These are phyloP conservation scores for Arthrobotrys entomopaga DNA, from an alignment of 2,329 filamentous ascomycete genomes.

Conservation along the genomic window DNA sequence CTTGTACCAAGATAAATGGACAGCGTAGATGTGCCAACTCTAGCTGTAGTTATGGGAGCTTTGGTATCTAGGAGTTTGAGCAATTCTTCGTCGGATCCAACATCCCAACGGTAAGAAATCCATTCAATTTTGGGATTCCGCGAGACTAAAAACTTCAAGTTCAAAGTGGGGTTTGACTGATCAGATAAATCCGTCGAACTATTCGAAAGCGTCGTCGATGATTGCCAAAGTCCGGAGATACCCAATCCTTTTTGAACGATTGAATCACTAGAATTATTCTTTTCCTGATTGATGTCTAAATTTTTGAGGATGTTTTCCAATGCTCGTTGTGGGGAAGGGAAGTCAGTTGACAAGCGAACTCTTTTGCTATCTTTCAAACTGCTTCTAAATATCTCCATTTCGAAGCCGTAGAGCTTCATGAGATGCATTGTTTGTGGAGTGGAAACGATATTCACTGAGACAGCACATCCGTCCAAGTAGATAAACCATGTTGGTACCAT, in stretches of 20 bases:
- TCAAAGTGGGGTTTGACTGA: neutral
- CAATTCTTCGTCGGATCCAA: conserved; percentile 13
- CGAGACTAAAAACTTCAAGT: neutral
- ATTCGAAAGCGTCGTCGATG: neutral
- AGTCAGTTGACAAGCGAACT: conserved; percentile 26
- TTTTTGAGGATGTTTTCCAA: neutral
- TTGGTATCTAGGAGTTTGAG: conserved; percentile 19
- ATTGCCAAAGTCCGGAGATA: too few relatives aligned
- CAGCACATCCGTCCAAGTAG: conserved; percentile 11
- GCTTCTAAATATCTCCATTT: conserved; percentile 12
- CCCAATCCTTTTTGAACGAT: neutral
- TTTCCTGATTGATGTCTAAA: neutral
- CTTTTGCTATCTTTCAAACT: neutral
- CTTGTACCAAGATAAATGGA: conserved; percentile 12
- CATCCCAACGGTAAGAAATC: conserved; percentile 24
- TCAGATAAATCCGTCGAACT: neutral
- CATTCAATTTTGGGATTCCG: neutral
- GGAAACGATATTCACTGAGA: conserved; percentile 18
- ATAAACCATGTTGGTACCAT: conserved; percentile 55
- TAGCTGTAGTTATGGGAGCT: conserved; percentile 7
- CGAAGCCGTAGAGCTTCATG: neutral
- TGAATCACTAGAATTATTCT: neutral
- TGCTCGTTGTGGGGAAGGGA: conserved; percentile 3
- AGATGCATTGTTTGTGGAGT: conserved; percentile 2
- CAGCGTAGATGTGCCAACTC: neutral